Percentiles rank a stretch among this genome's conserved stretches.
Evolutionary conservation across 2,329 filamentous ascomycete genomes (phyloP).

Genomic region (Exophiala viscosa): DNA sequence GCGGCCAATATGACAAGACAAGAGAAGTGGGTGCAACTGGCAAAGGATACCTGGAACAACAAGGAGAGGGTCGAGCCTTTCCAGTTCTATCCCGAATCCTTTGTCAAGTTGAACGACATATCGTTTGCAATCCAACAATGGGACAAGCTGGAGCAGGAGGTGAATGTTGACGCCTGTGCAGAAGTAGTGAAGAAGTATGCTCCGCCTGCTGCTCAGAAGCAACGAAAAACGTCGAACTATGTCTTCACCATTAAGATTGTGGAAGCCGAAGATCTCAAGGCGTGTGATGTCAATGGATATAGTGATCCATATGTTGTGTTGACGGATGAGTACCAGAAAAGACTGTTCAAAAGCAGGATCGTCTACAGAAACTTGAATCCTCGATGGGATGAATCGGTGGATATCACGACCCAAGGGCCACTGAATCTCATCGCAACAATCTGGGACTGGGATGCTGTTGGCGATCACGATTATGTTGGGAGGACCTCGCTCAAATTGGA

Average conservation of each 20-base stretch:
- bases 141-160: constrained; percentile 80
- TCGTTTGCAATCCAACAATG: constrained; percentile 91
- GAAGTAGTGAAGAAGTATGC: constrained; percentile 72
- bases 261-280: constrained; percentile 94
- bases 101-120: constrained; percentile 97
- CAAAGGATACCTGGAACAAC: constrained; percentile 86
- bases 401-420: constrained; percentile 87
- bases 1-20: constrained; percentile 75
- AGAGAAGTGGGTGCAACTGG: constrained; percentile 88
- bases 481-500: constrained; percentile 97
- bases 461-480: constrained; percentile 95
- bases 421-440: constrained; percentile 95
- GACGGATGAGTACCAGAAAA: constrained; percentile 95
- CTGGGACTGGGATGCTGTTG: constrained; percentile 97
- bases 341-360: constrained; percentile 88
- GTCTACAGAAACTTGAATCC: constrained; percentile 88
- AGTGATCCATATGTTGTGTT: constrained; percentile 97
- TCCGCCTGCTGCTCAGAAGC: constrained; percentile 65
- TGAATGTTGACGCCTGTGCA: constrained; percentile 89
- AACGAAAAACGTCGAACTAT: constrained; percentile 75
- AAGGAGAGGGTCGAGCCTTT: constrained; percentile 95
- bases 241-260: constrained; percentile 99
- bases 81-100: constrained; percentile 78
- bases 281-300: constrained; percentile 90
- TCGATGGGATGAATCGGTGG: constrained; percentile 94